These are phyloP conservation scores for Leccinellum albellum DNA, from an alignment of 768 basidiomycete genomes.

Conservation along the genomic window DNA sequence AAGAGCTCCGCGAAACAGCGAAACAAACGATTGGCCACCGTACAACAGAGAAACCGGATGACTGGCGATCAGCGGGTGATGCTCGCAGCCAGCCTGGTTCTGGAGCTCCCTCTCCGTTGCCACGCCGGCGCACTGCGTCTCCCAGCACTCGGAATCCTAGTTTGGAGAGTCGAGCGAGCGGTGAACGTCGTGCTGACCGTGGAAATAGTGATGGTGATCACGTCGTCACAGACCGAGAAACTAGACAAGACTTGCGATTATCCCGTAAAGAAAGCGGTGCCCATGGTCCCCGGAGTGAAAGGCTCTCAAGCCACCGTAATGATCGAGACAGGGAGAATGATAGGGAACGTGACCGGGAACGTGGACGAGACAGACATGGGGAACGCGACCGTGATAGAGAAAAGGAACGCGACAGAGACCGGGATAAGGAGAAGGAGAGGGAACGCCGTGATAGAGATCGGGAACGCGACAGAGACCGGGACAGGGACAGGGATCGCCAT, in stretches of 20 bases:
- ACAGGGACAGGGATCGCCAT: slow-evolving; percentile 44
- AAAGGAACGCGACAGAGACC: slow-evolving; percentile 33
- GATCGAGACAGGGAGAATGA: slow-evolving; percentile 44
- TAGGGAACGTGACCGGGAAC: slow-evolving; percentile 46
- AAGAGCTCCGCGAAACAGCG: slow-evolving; percentile 77
- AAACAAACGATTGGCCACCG: slow-evolving; percentile 55
- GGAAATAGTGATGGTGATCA: slow-evolving; percentile 41
- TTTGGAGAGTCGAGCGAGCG: slow-evolving; percentile 68
- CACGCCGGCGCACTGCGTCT: slow-evolving; percentile 61
- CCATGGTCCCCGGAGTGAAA: slow-evolving; percentile 51
- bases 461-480: slow-evolving; percentile 49
- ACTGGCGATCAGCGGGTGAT: slow-evolving; percentile 35
- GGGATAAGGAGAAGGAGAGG: slow-evolving; percentile 40
- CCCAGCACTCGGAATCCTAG: slow-evolving; percentile 68
- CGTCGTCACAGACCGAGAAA: slow-evolving; percentile 49
- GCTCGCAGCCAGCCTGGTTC: slow-evolving; percentile 49
- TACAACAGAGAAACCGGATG: slow-evolving; percentile 38
- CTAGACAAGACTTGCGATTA: slow-evolving; percentile 42
- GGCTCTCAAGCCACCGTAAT: slow-evolving; percentile 41
- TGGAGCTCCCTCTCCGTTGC: slow-evolving; percentile 47
- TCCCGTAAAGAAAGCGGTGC: slow-evolving; percentile 43
- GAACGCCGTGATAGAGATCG: slow-evolving; percentile 40
- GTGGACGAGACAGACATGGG: slow-evolving; percentile 44
- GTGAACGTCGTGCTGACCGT: slow-evolving; percentile 58
- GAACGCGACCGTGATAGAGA: slow-evolving; percentile 48